phyloP scores from a whole-genome alignment of 2,329 filamentous ascomycete genomes.

The Fusarium fujikuroi region DNA sequence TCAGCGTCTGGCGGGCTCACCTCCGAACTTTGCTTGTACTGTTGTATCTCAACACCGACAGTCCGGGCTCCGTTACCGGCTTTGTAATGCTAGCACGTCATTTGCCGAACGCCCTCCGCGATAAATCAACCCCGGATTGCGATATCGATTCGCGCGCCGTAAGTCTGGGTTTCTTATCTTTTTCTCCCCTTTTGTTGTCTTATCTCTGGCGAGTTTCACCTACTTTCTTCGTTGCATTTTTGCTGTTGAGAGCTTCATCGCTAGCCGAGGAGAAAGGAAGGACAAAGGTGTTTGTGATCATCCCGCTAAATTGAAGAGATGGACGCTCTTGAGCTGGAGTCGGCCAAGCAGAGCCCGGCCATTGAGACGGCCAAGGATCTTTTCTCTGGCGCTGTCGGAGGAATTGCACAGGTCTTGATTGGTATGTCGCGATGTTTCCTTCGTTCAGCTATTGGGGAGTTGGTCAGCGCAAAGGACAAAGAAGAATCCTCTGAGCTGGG shows the following conservation, averaged over 20 bases:
- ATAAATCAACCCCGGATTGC: constrained; percentile 41
- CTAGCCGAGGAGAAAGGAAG: not conserved
- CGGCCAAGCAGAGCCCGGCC: constrained; percentile 48
- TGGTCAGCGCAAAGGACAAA: not conserved
- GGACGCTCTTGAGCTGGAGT: constrained; percentile 52
- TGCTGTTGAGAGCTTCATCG: not conserved
- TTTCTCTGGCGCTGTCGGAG: constrained; percentile 88
- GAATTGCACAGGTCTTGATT: constrained; percentile 91
- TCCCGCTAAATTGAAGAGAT: constrained; percentile 20
- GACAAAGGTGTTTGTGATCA: not conserved
- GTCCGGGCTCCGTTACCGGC: constrained; percentile 43
- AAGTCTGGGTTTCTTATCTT: constrained; percentile 10
- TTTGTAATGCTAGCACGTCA: constrained; percentile 47
- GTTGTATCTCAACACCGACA: constrained; percentile 35
- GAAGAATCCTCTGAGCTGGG: constrained; percentile 48
- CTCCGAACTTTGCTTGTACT: constrained; percentile 27
- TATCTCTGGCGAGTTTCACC: constrained; percentile 1
- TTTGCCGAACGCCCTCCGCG: constrained; percentile 40
- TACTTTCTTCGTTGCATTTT: not conserved
- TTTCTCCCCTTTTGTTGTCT: not conserved
- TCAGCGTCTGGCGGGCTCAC: not conserved
- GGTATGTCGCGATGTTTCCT: constrained; percentile 61
- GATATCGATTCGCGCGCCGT: constrained; percentile 30
- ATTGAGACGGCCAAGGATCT: constrained; percentile 85
- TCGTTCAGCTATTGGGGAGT: not conserved